Evolutionary conservation across 345 rosid species (phyloP).

Genomic region (Cardiospermum halicacabum): DNA sequence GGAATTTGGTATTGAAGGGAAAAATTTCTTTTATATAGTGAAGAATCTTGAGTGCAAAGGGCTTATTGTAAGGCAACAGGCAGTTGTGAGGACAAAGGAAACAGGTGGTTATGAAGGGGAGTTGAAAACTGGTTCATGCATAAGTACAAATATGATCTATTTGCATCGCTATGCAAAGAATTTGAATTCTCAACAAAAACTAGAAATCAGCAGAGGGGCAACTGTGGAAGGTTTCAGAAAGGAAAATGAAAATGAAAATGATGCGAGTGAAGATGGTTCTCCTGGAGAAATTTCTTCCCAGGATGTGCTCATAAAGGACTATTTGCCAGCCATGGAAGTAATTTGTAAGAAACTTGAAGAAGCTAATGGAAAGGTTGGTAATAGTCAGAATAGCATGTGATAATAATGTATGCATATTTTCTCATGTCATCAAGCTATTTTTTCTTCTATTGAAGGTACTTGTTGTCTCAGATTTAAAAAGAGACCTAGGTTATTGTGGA

Average conservation of each 20-base stretch:
- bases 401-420: constrained; percentile 13
- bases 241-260: constrained; percentile 31
- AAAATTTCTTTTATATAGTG: constrained; percentile 58
- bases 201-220: constrained; percentile 64
- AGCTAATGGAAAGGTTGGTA: constrained; percentile 66
- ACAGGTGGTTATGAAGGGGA: constrained; percentile 55
- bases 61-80: constrained; percentile 67
- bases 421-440: constrained; percentile 30
- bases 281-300: constrained; percentile 39
- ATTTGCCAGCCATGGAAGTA: constrained; percentile 75
- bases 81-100: constrained; percentile 68
- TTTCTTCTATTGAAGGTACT: constrained; percentile 58
- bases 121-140: constrained; percentile 43
- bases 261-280: constrained; percentile 29
- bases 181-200: constrained; percentile 63
- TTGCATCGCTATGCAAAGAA: constrained; percentile 73
- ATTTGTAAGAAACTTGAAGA: constrained; percentile 76
- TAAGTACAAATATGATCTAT: constrained; percentile 64
- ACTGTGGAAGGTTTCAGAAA: constrained; percentile 23
- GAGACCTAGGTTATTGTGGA: constrained; percentile 70
- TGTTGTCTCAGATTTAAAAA: constrained; percentile 83
- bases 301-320: constrained; percentile 68
- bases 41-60: constrained; percentile 73
- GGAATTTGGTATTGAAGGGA: constrained; percentile 72
- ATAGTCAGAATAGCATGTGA: constrained; percentile 17